These are phyloP conservation scores for Boletales sp. DNA, from an alignment of 768 basidiomycete species.

Conservation along the genomic window DNA sequence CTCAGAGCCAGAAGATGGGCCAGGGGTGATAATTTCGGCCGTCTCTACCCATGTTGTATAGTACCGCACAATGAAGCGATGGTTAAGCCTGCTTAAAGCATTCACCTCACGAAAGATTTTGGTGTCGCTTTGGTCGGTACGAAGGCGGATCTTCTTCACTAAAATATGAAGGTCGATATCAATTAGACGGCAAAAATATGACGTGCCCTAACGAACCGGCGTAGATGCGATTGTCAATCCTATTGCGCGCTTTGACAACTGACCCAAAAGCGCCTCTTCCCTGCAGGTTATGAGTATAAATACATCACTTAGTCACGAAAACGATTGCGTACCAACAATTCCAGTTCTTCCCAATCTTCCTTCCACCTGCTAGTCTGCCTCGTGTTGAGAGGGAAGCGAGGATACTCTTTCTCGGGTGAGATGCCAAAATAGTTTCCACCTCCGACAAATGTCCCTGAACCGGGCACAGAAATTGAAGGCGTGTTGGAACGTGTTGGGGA, in stretches of 20 bases:
- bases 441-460: conserved; percentile 50
- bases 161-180: neutral
- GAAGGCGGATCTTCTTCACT: conserved; percentile 89
- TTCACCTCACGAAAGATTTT: conserved; percentile 92
- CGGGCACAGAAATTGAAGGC: conserved; percentile 18
- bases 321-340: conserved; percentile 54
- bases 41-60: conserved; percentile 90
- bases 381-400: conserved; percentile 35
- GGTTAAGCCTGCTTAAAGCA: conserved; percentile 80
- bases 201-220: conserved; percentile 47
- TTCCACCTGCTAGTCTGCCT: conserved; percentile 78
- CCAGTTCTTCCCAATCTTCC: conserved; percentile 92
- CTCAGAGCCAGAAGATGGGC: conserved; percentile 45
- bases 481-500: conserved; percentile 13
- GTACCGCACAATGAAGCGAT: conserved; percentile 89
- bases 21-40: conserved; percentile 48
- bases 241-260: conserved; percentile 92
- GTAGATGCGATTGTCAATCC: conserved; percentile 81
- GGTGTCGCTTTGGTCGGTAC: conserved; percentile 71
- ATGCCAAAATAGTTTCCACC: conserved; percentile 32
- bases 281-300: conserved; percentile 32
- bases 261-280: conserved; percentile 90
- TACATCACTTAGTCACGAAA: neutral
- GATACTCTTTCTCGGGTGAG: conserved; percentile 69
- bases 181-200: neutral